A percentile compares a stretch with the other conserved stretches of the same genome.
Evolutionary conservation across 1,284 basidiomycete genomes (phyloP).

Genomic region (Ceratobasidium sp.): DNA sequence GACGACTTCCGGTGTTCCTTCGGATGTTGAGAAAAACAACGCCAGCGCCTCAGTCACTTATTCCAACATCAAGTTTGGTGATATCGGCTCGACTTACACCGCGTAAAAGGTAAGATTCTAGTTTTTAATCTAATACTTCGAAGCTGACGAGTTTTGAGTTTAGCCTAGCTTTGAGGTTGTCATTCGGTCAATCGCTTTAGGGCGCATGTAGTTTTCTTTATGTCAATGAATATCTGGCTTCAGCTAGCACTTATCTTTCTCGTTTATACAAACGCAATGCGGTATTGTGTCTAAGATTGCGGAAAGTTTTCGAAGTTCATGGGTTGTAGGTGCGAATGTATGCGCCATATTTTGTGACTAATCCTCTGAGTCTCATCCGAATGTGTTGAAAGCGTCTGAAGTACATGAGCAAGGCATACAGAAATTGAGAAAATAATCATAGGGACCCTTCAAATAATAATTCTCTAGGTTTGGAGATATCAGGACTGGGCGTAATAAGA

Average conservation of each 20-base stretch:
- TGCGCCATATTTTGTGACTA: too few species aligned
- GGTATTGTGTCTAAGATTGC: too few species aligned
- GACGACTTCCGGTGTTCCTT: slow-evolving; percentile 64
- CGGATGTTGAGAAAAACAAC: slow-evolving; percentile 60
- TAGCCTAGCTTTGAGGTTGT: not conserved
- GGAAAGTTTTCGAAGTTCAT: too few species aligned
- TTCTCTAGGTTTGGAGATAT: slow-evolving; percentile 66
- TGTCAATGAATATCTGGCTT: slow-evolving; percentile 20
- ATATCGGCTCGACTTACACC: slow-evolving; percentile 65
- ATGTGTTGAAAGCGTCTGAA: not conserved
- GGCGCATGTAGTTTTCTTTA: slow-evolving; percentile 7
- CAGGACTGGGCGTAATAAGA: slow-evolving; percentile 68
- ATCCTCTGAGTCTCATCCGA: too few species aligned
- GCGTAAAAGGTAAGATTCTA: slow-evolving; percentile 34
- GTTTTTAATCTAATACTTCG: not conserved
- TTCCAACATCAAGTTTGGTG: slow-evolving; percentile 71
- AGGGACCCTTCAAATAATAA: slow-evolving; percentile 71
- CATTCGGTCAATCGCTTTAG: not conserved
- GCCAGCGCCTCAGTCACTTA: slow-evolving; percentile 60
- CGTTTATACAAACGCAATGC: too few species aligned
- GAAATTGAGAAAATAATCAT: slow-evolving; percentile 50
- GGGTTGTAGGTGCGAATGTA: too few species aligned
- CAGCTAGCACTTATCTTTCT: too few species aligned
- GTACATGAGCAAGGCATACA: slow-evolving; percentile 11
- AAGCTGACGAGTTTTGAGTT: not conserved